Evolutionary conservation across 202 grass and related monocot species (phyloP), one percentile per base, ranked within the genome.

Genomic region (Zizania palustris): DNA sequence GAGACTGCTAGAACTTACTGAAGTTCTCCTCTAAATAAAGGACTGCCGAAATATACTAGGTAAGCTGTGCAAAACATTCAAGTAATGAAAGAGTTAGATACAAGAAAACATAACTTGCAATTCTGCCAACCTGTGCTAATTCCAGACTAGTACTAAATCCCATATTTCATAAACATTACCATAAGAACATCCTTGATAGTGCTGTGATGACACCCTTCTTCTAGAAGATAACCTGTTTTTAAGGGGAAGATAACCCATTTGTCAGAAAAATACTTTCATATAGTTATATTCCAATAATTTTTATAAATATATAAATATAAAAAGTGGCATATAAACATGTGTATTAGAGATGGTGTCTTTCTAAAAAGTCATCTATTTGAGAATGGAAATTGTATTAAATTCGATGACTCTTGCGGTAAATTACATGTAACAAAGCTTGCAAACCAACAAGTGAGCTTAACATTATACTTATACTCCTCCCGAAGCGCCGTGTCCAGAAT

Each of bases 171-270:
- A 39, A 54, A 20, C 68, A 54, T 33, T 18, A 65, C 7, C 19
- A 38, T 35, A 6, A 60, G 4, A 44, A 36, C 44, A 76, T 62
- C 65, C 43, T 62, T 21, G 33, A 9, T 4, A 3, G 14, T 80
- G 13, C 6, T 80, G 33, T 9, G 14, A 22, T 76, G 7, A 36
- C 9, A 70, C 21, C n/a, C 55, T 80, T 67, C 19, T 45, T 70
- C n/a, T 60, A 70, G 54, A 39, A 66, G 50, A 74, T 5, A 14
- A 14, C 13, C 18, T 18, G 7, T 54, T 54, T 11, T 54, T 5
- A 16, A 42, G 40, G 4, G 7, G 40, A 42, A 75, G 71, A 82
- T 9, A 28, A 15, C 3, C 22, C 13, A 35, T 34, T 28, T 28
- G 28, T 28, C 28, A 28, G 0, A 28, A 28, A 28, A 28, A 28